Percentiles rank a stretch among this genome's conserved stretches.
Conservation (phyloP, 345 rosid genomes). For the Syzygium oleosum region DNA sequence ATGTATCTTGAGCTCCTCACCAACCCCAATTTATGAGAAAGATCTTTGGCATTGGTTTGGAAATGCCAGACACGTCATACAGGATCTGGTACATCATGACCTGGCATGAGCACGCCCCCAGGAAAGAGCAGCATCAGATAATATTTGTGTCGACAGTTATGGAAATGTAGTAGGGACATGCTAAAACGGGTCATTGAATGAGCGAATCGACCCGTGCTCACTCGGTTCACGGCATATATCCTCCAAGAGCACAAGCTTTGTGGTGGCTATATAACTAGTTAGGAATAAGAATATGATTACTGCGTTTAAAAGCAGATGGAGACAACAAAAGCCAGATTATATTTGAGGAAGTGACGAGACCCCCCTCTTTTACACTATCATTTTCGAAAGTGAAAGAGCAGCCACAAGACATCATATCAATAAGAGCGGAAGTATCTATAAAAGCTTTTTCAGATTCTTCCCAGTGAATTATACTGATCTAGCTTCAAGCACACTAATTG, state of each 20-base stretch:
- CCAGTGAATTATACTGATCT: neutral
- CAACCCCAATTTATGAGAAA: neutral
- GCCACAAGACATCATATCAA: neutral
- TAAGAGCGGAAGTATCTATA: neutral
- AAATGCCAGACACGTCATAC: neutral
- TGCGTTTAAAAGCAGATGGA: neutral
- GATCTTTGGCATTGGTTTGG: neutral
- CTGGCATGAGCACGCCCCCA: neutral
- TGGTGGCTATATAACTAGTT: neutral
- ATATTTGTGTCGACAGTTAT: neutral
- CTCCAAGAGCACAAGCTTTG: neutral
- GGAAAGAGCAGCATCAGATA: neutral
- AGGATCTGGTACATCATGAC: neutral
- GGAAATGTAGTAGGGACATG: neutral
- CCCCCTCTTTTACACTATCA: neutral
- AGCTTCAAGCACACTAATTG: conserved; percentile 1
- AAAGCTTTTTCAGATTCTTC: neutral
- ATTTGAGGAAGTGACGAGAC: neutral
- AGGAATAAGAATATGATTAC: neutral
- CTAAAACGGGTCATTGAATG: neutral
- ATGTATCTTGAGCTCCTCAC: neutral
- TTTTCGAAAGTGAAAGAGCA: neutral
- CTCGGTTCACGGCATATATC: neutral
- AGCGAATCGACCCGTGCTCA: neutral
- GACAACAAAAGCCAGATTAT: neutral